A percentile compares a stretch with the other conserved stretches of the same genome.
Conservation (phyloP, 306 rosid species). For the Cucurbita moschata region DNA sequence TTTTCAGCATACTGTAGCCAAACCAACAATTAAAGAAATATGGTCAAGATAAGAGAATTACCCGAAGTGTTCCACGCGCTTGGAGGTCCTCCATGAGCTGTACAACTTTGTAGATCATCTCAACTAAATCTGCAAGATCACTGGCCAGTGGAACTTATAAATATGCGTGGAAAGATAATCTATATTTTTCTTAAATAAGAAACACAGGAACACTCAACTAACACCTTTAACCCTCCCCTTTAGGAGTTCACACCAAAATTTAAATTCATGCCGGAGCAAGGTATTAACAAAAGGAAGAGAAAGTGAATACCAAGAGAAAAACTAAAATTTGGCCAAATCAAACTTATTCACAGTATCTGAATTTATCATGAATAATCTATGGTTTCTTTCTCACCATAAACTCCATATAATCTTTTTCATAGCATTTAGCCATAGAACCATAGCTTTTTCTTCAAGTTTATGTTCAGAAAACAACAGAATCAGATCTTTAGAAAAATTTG, state of each 20-base stretch:
- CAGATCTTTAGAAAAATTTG: too few relatives aligned
- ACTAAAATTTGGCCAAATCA: background rate
- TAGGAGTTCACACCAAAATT: background rate
- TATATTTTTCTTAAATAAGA: background rate
- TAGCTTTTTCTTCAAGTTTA: too few relatives aligned
- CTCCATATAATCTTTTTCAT: too few relatives aligned
- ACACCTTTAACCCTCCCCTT: background rate
- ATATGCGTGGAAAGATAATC: background rate
- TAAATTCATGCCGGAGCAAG: background rate
- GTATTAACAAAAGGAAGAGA: background rate
- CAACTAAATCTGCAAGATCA: constrained; percentile 74
- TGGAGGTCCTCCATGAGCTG: constrained; percentile 74
- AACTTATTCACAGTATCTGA: too few relatives aligned
- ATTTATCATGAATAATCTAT: too few relatives aligned
- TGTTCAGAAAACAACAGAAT: too few relatives aligned
- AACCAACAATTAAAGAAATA: background rate
- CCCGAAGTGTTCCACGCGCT: constrained; percentile 79
- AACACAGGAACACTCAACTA: background rate
- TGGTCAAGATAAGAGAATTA: constrained; percentile 14
- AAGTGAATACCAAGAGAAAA: background rate
- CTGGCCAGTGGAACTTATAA: constrained; percentile 31
- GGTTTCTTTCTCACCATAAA: too few relatives aligned
- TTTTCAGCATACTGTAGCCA: background rate
- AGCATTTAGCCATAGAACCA: too few relatives aligned
- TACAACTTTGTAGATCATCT: constrained; percentile 59